A percentile compares a stretch with the other conserved stretches of the same genome.
Conservation (phyloP, 2,329 filamentous ascomycete genomes). For the Escovopsis sp. region DNA sequence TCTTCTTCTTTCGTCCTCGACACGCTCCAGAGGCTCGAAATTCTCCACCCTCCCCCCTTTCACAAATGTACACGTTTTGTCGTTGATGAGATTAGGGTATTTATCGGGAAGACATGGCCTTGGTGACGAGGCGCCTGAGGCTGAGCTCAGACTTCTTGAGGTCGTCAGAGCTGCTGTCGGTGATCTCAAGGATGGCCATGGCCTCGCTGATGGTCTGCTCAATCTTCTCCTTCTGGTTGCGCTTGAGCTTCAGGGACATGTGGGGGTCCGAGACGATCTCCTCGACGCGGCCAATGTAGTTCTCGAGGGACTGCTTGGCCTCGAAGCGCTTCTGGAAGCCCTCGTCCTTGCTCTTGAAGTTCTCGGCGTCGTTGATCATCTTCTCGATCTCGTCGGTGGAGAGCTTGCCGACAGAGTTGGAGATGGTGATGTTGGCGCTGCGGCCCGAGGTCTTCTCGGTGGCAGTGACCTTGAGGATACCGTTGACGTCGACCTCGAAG, state of each 20-base stretch:
- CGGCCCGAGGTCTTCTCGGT: slow-evolving; percentile 98
- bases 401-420: slow-evolving; percentile 98
- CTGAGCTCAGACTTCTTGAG: slow-evolving; percentile 99
- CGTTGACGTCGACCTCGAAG: slow-evolving; percentile 99
- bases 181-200: slow-evolving; percentile 93
- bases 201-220: slow-evolving; percentile 93
- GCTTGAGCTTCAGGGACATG: slow-evolving; percentile 94
- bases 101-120: slow-evolving; percentile 92
- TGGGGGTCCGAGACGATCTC: slow-evolving; percentile 96
- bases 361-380: slow-evolving; percentile 94
- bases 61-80: slow-evolving; percentile 8
- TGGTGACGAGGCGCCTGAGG: slow-evolving; percentile 94
- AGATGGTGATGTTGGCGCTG: slow-evolving; percentile 98
- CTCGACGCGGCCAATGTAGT: slow-evolving; percentile 96
- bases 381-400: slow-evolving; percentile 88
- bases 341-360: slow-evolving; percentile 97
- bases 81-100: slow-evolving; percentile 9
- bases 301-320: slow-evolving; percentile 97
- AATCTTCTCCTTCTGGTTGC: slow-evolving; percentile 98
- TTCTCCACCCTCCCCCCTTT: slow-evolving; percentile 8
- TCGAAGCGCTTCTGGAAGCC: slow-evolving; percentile 99
- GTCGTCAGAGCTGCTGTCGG: slow-evolving; percentile 82
- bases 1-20: background rate
- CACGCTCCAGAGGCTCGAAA: slow-evolving; percentile 5
- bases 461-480: slow-evolving; percentile 98